These are phyloP conservation scores for Rhypophila decipiens DNA, from an alignment of 495 filamentous ascomycete species.

Conservation along the genomic window DNA sequence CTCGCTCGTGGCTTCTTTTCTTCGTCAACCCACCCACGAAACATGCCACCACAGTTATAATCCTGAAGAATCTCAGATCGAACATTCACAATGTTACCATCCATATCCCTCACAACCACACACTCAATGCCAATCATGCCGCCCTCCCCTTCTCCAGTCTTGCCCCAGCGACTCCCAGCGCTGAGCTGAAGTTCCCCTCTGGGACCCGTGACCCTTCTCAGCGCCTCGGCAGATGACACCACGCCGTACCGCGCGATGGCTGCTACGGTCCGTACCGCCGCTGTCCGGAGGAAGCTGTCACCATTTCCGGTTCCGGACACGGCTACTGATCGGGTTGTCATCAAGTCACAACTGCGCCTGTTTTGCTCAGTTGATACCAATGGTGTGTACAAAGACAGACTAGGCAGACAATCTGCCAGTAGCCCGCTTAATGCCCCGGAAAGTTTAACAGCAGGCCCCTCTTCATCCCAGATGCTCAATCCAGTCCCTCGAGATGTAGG, in stretches of 20 bases:
- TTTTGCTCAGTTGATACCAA: conserved; percentile 1
- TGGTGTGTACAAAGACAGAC: conserved; percentile 32
- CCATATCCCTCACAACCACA: conserved; percentile 34
- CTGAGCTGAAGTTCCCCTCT: conserved; percentile 69
- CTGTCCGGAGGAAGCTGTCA: conserved; percentile 74
- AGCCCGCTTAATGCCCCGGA: conserved; percentile 31
- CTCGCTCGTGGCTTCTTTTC: conserved; percentile 55
- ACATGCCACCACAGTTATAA: conserved; percentile 90
- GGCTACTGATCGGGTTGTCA: conserved; percentile 53
- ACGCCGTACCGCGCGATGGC: conserved; percentile 61
- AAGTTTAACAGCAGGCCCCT: conserved; percentile 33
- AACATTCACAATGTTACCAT: conserved; percentile 35
- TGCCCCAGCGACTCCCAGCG: conserved; percentile 69
- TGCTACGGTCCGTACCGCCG: conserved; percentile 65
- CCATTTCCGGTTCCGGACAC: conserved; percentile 87
- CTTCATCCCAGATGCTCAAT: neutral
- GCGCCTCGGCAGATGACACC: conserved; percentile 39
- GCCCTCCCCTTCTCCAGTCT: conserved; percentile 73
- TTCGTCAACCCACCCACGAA: conserved; percentile 68
- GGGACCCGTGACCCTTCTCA: conserved; percentile 59
- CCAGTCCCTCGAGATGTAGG: conserved; percentile 4
- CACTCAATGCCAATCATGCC: conserved; percentile 85
- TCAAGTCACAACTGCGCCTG: neutral
- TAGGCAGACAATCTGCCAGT: conserved; percentile 49
- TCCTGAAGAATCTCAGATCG: conserved; percentile 54